These are phyloP conservation scores for Batkoa obscura DNA, from an alignment of 371 early-diverging fungal genomes.

Conservation along the genomic window DNA sequence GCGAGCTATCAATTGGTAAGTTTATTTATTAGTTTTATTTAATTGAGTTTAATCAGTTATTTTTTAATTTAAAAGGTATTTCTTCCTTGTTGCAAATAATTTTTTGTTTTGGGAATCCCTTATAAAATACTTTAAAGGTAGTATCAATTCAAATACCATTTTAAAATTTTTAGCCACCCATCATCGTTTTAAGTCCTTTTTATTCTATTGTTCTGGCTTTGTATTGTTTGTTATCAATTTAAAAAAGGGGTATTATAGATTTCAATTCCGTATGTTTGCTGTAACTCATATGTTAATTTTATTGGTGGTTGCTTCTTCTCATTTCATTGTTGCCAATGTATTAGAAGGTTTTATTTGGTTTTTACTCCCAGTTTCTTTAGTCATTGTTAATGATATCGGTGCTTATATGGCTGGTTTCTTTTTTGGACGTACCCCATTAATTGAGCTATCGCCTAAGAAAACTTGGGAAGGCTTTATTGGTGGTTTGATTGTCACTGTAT, in stretches of 20 bases:
- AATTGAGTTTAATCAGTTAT: not conserved
- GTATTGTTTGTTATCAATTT: constrained; percentile 86
- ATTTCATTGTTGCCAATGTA: constrained; percentile 90
- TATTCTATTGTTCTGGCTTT: constrained; percentile 71
- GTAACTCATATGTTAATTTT: constrained; percentile 91
- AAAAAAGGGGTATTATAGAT: constrained; percentile 66
- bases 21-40: constrained; percentile 7
- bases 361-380: constrained; percentile 76
- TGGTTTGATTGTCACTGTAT: constrained; percentile 68
- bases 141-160: constrained; percentile 59
- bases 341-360: constrained; percentile 96
- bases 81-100: constrained; percentile 68
- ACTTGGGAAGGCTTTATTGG: constrained; percentile 99
- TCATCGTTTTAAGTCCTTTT: constrained; percentile 85
- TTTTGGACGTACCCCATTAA: constrained; percentile 86
- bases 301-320: constrained; percentile 70
- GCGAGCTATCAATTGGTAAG: constrained; percentile 78
- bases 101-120: constrained; percentile 86
- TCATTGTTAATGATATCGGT: constrained; percentile 94
- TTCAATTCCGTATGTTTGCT: constrained; percentile 87
- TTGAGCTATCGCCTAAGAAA: constrained; percentile 94
- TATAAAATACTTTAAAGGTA: constrained; percentile 65
- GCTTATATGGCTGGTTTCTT: constrained; percentile 96
- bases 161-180: constrained; percentile 71
- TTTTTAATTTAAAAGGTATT: constrained; percentile 26